These are phyloP conservation scores for Mrakia gelida DNA, from an alignment of 768 basidiomycete genomes.

Conservation along the genomic window DNA sequence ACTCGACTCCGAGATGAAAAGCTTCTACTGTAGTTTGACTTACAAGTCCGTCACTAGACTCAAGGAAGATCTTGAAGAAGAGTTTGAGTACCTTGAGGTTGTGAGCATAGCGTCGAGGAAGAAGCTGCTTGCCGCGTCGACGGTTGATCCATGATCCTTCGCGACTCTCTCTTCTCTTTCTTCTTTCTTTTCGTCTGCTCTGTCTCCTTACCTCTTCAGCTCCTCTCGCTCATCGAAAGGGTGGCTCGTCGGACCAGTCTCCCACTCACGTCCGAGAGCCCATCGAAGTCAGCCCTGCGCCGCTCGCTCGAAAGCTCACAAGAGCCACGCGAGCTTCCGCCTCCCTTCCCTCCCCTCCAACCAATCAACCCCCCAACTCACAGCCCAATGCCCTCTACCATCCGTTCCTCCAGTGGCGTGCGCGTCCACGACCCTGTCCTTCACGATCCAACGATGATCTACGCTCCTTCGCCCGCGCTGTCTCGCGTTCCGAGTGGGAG, in stretches of 20 bases:
- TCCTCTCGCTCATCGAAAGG: too few species aligned
- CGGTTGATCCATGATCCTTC: too few species aligned
- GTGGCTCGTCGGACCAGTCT: not conserved
- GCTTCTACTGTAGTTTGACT: too few species aligned
- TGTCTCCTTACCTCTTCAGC: too few species aligned
- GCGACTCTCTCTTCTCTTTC: too few species aligned
- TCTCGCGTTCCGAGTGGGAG: not conserved
- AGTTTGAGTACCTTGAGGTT: too few species aligned
- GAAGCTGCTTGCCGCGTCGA: too few species aligned
- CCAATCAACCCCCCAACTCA: not conserved
- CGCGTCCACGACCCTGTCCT: slow-evolving; percentile 13
- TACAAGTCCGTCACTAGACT: too few species aligned
- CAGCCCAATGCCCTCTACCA: not conserved
- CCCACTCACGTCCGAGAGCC: not conserved
- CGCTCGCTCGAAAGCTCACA: not conserved
- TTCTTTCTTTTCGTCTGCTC: too few species aligned
- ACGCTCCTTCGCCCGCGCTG: slow-evolving; percentile 3
- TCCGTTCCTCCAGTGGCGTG: not conserved
- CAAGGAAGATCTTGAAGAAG: too few species aligned
- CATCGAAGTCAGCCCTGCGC: not conserved
- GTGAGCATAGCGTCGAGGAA: too few species aligned
- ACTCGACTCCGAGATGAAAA: too few species aligned
- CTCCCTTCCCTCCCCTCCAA: not conserved
- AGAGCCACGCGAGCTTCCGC: not conserved
- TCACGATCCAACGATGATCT: slow-evolving; percentile 17